Evolutionary conservation across 108 stramenopile species (phyloP).

Genomic region (Stephanodiscus triporus): DNA sequence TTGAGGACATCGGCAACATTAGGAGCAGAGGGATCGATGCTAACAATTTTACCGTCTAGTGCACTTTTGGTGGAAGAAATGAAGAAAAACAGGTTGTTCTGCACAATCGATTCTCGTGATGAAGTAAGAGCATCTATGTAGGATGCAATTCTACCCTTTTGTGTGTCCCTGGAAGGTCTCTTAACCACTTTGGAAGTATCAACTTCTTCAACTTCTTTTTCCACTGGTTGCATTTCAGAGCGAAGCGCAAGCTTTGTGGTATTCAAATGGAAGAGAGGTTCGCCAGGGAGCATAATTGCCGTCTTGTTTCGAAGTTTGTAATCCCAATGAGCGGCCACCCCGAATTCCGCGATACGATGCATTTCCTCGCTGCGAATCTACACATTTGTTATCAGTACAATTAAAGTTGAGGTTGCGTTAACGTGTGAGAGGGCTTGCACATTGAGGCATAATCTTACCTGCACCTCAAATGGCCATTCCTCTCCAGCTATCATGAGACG

Average conservation of each 20-base stretch:
- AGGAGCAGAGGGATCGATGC: slow-evolving; percentile 42
- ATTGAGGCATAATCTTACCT: slow-evolving; percentile 32
- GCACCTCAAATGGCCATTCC: slow-evolving; percentile 85
- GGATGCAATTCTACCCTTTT: slow-evolving; percentile 42
- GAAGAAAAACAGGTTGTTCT: slow-evolving; percentile 70
- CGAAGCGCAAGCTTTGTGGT: slow-evolving; percentile 19
- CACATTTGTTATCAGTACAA: background rate
- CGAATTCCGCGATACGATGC: slow-evolving; percentile 87
- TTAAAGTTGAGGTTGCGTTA: background rate
- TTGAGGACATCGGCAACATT: slow-evolving; percentile 51
- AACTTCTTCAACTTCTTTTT: slow-evolving; percentile 1
- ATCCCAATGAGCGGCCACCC: slow-evolving; percentile 87
- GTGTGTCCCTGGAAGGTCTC: background rate
- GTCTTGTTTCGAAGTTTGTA: slow-evolving; percentile 61
- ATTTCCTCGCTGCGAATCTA: slow-evolving; percentile 82
- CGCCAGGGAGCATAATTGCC: slow-evolving; percentile 2
- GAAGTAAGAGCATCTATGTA: slow-evolving; percentile 61
- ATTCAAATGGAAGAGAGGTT: slow-evolving; percentile 1
- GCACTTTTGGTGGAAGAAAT: slow-evolving; percentile 52
- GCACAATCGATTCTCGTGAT: slow-evolving; percentile 41
- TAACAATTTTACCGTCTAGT: slow-evolving; percentile 47
- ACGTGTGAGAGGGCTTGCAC: background rate
- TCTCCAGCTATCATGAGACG: slow-evolving; percentile 49
- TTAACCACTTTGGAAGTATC: background rate
- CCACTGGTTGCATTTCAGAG: background rate